Percentiles rank a stretch among this genome's conserved stretches.
phyloP scores from a whole-genome alignment of 805 yeast species.

The Deakozyma indianensis region DNA sequence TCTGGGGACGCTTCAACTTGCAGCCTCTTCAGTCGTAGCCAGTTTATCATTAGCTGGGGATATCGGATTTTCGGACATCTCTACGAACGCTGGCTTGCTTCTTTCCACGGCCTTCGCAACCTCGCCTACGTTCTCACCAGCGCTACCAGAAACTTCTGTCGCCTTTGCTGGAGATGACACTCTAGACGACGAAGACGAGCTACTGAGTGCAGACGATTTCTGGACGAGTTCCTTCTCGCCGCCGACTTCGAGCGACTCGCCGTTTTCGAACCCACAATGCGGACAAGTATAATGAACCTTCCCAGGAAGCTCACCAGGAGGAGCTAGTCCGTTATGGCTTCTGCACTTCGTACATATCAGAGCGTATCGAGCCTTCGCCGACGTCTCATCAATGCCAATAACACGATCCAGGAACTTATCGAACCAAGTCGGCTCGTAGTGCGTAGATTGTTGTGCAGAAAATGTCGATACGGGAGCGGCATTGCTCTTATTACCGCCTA shows the following conservation, averaged over 20 bases:
- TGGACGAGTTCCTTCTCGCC: no score
- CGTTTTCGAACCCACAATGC: slow-evolving; percentile 33
- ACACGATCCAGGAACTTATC: slow-evolving; percentile 29
- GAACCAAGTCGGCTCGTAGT: slow-evolving; percentile 24
- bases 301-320: slow-evolving; percentile 44
- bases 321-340: slow-evolving; percentile 70
- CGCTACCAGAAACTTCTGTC: no score
- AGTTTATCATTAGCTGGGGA: no score
- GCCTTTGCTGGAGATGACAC: no score
- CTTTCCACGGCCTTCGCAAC: no score
- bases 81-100: no score
- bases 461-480: slow-evolving; percentile 1
- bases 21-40: no score
- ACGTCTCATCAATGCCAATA: slow-evolving; percentile 50
- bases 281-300: slow-evolving; percentile 50
- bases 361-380: slow-evolving; percentile 50
- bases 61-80: no score
- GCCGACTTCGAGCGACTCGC: background rate
- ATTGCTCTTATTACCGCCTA: background rate
- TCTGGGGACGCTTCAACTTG: no score
- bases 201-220: no score
- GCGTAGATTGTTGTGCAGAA: slow-evolving; percentile 3
- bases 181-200: no score
- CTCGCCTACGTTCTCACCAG: no score
- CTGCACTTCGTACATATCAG: slow-evolving; percentile 54